phyloP scores from a whole-genome alignment of 345 rosid genomes.

The Carallia brachiata region DNA sequence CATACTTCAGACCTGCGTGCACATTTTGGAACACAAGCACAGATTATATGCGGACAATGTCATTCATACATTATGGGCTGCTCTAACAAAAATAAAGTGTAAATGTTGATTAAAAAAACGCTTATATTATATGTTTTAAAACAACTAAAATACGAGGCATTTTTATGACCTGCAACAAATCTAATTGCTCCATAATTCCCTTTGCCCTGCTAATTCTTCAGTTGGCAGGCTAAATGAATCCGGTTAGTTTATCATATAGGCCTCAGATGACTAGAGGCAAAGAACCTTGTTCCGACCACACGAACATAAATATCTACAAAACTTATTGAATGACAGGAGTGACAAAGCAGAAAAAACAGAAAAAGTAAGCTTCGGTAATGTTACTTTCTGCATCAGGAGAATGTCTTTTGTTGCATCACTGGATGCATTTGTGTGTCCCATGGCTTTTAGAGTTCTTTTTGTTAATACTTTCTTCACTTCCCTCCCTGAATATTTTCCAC shows the following conservation, averaged over 20 bases:
- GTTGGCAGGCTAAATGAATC: not conserved
- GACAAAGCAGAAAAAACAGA: not conserved
- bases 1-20: too few relatives aligned
- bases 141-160: not conserved
- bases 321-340: not conserved
- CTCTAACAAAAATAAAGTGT: too few relatives aligned
- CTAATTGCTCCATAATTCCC: not conserved
- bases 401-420: conserved; percentile 41
- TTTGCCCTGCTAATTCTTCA: not conserved
- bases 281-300: not conserved
- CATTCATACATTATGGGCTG: too few relatives aligned
- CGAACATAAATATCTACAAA: not conserved
- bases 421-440: conserved; percentile 42
- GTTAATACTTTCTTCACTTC: conserved; percentile 29
- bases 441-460: conserved; percentile 36
- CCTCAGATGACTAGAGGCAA: not conserved
- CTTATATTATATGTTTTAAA: too few relatives aligned
- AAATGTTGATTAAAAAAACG: too few relatives aligned
- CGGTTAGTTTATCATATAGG: not conserved
- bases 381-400: conserved; percentile 51
- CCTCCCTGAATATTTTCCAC: conserved; percentile 17
- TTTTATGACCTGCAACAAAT: not conserved
- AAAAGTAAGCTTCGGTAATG: not conserved
- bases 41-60: too few relatives aligned
- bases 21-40: too few relatives aligned